Evolutionary conservation across 208 protist genomes (phyloP), one percentile per base, ranked within the genome.

Genomic region (Trypanosoma melophagium): DNA sequence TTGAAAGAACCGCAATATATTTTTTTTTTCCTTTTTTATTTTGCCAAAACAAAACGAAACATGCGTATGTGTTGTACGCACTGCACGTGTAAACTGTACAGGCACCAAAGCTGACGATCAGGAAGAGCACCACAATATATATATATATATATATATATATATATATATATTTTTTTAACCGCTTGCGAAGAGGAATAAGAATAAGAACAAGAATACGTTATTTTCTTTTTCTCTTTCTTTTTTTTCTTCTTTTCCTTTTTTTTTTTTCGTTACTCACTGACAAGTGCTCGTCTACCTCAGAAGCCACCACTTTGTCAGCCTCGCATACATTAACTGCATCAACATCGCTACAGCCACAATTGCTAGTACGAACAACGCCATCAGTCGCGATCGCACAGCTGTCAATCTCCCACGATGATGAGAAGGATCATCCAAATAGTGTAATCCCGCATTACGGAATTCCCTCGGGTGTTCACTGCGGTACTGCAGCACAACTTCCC

Each of bases 401-500:
- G 28, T 35, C 45, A 64, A 42, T 22, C 42, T 38, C 22, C 47
- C 38, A 10, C 57, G 55, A 38, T 57, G 55, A 38, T 57, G 5
- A 10, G 63, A 56, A 10, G 69, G 62, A 22, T 82, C 75, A 35
- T n/a, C 68, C 45, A 77, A 77, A 28, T 79, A 80, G 61, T 87
- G 77, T 45, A 89, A 66, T 0, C 61, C 53, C 49, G 83, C 60
- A 10, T 69, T 74, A 12, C 63, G 68, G 22, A 91, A 91, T 28
- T 83, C 57, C 16, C 76, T 60, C 25, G 79, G 79, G 55, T 90
- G 72, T 55, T 65, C 66, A 41, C 66, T 28, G 38, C 89, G 86
- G 74, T 93, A 93, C 16, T 58, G 25, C 19, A 71, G 67, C 22
- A 90, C 83, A 47, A 72, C 77, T 44, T 74, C 71, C 13, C 60